phyloP scores from a whole-genome alignment of 1,284 basidiomycete species.

The Melanopsichium pennsylvanicum region DNA sequence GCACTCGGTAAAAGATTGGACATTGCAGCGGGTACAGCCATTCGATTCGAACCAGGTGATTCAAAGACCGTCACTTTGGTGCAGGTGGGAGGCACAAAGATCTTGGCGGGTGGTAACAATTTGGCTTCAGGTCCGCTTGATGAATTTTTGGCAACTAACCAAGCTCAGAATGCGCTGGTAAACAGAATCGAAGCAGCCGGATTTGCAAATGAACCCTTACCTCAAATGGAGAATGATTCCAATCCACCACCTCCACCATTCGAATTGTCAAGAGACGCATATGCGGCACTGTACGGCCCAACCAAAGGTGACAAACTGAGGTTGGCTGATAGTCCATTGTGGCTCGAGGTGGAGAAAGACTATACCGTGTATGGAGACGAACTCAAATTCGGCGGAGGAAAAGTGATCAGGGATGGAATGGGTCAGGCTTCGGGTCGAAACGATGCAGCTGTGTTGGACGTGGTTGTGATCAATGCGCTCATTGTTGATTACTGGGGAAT shows the following conservation, averaged over 20 bases:
- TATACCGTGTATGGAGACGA: constrained; percentile 88
- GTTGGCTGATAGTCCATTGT: constrained; percentile 87
- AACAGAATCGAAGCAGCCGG: constrained; percentile 42
- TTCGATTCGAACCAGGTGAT: constrained; percentile 95
- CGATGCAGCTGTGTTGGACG: constrained; percentile 78
- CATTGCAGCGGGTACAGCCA: constrained; percentile 90
- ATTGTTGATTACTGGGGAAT: constrained; percentile 95
- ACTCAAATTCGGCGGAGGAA: constrained; percentile 88
- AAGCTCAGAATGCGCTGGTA: constrained; percentile 12
- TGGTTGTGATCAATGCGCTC: constrained; percentile 92
- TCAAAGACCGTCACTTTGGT: constrained; percentile 83
- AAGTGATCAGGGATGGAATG: constrained; percentile 63
- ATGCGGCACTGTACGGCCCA: constrained; percentile 72
- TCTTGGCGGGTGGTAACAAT: constrained; percentile 75
- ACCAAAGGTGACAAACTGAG: constrained; percentile 88
- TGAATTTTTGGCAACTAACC: constrained; percentile 19
- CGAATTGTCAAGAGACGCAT: constrained; percentile 51
- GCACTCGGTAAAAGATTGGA: constrained; percentile 88
- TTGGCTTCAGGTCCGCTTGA: constrained; percentile 67
- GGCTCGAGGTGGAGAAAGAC: constrained; percentile 92
- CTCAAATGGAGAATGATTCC: constrained; percentile 16
- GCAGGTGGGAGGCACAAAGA: constrained; percentile 76
- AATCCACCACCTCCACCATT: constrained; percentile 29
- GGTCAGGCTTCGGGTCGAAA: constrained; percentile 84
- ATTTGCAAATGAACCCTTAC: constrained; percentile 43